Evolutionary conservation across 805 yeast genomes (phyloP).

Genomic region (Kluyveromyces dobzhanskii): DNA sequence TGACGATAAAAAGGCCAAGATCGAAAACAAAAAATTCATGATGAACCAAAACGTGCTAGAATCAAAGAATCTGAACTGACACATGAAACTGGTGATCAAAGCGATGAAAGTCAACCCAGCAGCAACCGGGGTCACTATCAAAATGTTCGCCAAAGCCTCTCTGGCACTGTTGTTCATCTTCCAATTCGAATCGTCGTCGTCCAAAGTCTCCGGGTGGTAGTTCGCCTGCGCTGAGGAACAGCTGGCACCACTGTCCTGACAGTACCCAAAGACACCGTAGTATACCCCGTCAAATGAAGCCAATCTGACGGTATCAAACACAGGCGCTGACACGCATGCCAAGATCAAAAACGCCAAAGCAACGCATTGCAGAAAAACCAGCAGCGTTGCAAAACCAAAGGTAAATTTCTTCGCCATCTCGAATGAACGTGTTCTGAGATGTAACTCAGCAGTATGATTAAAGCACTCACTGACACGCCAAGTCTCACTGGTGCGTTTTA

Average conservation of each 20-base stretch:
- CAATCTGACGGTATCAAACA: slow-evolving; percentile 38
- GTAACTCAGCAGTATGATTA: too few relatives aligned
- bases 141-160: slow-evolving; percentile 42
- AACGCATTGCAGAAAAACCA: slow-evolving; percentile 40
- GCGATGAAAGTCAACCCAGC: slow-evolving; percentile 51
- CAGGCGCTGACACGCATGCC: slow-evolving; percentile 57
- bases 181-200: slow-evolving; percentile 37
- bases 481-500: too few relatives aligned
- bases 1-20: slow-evolving; percentile 46
- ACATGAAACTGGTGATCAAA: slow-evolving; percentile 30
- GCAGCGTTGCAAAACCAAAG: slow-evolving; percentile 33
- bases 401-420: slow-evolving; percentile 6
- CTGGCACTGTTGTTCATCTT: slow-evolving; percentile 38
- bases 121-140: slow-evolving; percentile 59
- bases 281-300: slow-evolving; percentile 38
- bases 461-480: too few relatives aligned
- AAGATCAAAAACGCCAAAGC: slow-evolving; percentile 57
- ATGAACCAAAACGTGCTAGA: slow-evolving; percentile 28
- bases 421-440: too few relatives aligned
- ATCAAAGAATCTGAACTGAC: slow-evolving; percentile 13
- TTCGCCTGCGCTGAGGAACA: slow-evolving; percentile 43
- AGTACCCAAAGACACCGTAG: slow-evolving; percentile 66
- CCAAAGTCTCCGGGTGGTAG: slow-evolving; percentile 30
- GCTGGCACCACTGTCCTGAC: slow-evolving; percentile 26
- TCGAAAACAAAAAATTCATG: slow-evolving; percentile 36